Base-by-base conservation (phyloP, 1,139 yeast species). In the Candida sp. region DNA sequence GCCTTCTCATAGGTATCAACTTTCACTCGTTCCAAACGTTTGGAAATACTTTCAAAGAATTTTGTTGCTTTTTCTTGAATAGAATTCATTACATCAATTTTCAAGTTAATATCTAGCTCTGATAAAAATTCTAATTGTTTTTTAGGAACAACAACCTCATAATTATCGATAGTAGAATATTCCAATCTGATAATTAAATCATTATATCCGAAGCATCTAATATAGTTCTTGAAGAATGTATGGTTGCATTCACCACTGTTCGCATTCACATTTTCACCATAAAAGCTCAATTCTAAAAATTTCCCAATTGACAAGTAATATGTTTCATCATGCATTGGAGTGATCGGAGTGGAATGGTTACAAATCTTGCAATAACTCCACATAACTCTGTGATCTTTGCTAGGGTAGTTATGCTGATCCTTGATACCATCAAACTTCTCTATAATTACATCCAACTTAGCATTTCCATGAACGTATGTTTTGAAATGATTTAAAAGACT, bases 221-320 rank as follows among this genome's bases (percentile, higher is more conserved):
- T 80, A 59, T 90, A 96, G 49, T 84, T 87, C 41, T 82, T 79
- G 53, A 88, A 86, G 46, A 85, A 82, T 55, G 88, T 88, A 61
- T 93, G 97, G 1, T 72, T 63, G 61, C 99, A 95, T 21, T 54
- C 58, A 38, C 60, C 50, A 38, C 44, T 45, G 23, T 47, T 45
- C 27, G 54, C 39, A 25, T 75, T 68, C 60, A 73, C 70, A 45
- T 68, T 64, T 29, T 68, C 63, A 41, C 95, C 89, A 86, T 95
- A 90, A 58, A 90, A 91, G 35, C 86, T 73, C 23, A 91, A 67
- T 63, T 95, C 98, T 38, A 95, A 70, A 57, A 87, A 95, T 58
- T 93, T 95, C 0, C 99, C 99, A 60, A 95, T 82, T 0, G 98
- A 91, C 50, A 84, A 83, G 56, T 85, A 89, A 84, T 95, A 91